Percentiles rank a stretch among this genome's conserved stretches.
Conservation (phyloP, 305 asterid species). For the Caryopteris hybrid region DNA sequence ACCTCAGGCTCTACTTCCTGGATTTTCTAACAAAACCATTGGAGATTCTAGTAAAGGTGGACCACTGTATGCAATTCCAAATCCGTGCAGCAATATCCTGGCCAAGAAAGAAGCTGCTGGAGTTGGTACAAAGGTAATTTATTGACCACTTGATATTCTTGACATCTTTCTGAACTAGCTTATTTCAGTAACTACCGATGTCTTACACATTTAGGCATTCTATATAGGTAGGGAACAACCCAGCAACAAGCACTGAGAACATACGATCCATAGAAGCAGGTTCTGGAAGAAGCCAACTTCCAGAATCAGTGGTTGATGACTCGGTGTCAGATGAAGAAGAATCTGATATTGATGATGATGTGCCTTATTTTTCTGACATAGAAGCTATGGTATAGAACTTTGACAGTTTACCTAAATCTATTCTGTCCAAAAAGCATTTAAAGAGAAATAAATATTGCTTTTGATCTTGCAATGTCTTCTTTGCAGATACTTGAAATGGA, state of each 20-base stretch:
- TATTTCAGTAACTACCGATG: background rate
- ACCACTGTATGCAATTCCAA: slow-evolving; percentile 34
- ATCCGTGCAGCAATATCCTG: slow-evolving; percentile 28
- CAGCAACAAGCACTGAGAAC: slow-evolving; percentile 27
- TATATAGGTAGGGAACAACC: slow-evolving; percentile 45
- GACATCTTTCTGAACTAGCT: background rate
- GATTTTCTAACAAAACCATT: slow-evolving; percentile 33
- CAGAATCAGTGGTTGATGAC: slow-evolving; percentile 39
- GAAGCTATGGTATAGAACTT: slow-evolving; percentile 81
- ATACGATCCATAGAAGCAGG: slow-evolving; percentile 42
- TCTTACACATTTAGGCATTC: slow-evolving; percentile 17
- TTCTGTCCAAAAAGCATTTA: background rate
- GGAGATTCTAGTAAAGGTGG: slow-evolving; percentile 36
- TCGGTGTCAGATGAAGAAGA: slow-evolving; percentile 57
- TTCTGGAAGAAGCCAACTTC: slow-evolving; percentile 30
- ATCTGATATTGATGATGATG: slow-evolving; percentile 67
- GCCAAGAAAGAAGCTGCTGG: slow-evolving; percentile 41
- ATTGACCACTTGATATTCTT: background rate
- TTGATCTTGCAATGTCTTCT: slow-evolving; percentile 20
- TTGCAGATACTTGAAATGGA: slow-evolving; percentile 95
- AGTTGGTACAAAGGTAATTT: slow-evolving; percentile 40
- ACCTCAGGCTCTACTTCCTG: slow-evolving; percentile 31
- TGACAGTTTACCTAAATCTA: slow-evolving; percentile 12
- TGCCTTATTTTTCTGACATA: slow-evolving; percentile 88
- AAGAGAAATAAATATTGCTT: background rate